Evolutionary conservation across 1,139 yeast species (phyloP).

Genomic region (Candida sojae): DNA sequence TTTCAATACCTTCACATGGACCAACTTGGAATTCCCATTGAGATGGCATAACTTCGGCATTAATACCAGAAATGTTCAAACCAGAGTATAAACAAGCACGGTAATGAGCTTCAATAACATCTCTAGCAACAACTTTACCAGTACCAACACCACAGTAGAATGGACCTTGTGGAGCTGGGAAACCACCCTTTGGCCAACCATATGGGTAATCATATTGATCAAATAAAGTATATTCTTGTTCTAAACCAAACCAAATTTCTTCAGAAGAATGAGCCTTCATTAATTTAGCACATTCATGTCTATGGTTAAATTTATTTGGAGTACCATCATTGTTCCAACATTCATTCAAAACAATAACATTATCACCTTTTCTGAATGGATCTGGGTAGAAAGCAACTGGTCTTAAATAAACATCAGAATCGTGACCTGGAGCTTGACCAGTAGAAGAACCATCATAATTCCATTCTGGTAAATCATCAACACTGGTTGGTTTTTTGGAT

Average conservation of each 20-base stretch:
- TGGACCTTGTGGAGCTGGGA: constrained; percentile 99
- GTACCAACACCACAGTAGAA: constrained; percentile 99
- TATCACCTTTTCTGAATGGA: constrained; percentile 98
- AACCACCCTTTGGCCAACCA: constrained; percentile 99
- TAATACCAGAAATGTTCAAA: constrained; percentile 87
- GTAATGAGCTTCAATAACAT: constrained; percentile 98
- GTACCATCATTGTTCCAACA: constrained; percentile 99
- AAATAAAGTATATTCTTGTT: constrained; percentile 96
- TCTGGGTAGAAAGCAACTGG: constrained; percentile 94
- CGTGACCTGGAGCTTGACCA: constrained; percentile 97
- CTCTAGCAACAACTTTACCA: constrained; percentile 97
- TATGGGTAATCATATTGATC: constrained; percentile 88
- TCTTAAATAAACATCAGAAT: constrained; percentile 91
- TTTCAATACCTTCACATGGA: constrained; percentile 90
- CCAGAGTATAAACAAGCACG: constrained; percentile 96
- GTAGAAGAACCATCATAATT: constrained; percentile 99
- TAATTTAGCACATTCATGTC: constrained; percentile 95
- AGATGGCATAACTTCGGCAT: constrained; percentile 99
- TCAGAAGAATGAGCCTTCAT: constrained; percentile 90
- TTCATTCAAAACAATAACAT: constrained; percentile 91
- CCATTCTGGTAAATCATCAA: constrained; percentile 97
- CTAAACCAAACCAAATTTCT: constrained; percentile 96
- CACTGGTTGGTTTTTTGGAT: constrained; percentile 61
- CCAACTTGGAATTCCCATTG: constrained; percentile 99
- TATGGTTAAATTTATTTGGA: constrained; percentile 97